Conservation (phyloP, 225 moss, liverwort and hornwort species). For the Polytrichum formosum region DNA sequence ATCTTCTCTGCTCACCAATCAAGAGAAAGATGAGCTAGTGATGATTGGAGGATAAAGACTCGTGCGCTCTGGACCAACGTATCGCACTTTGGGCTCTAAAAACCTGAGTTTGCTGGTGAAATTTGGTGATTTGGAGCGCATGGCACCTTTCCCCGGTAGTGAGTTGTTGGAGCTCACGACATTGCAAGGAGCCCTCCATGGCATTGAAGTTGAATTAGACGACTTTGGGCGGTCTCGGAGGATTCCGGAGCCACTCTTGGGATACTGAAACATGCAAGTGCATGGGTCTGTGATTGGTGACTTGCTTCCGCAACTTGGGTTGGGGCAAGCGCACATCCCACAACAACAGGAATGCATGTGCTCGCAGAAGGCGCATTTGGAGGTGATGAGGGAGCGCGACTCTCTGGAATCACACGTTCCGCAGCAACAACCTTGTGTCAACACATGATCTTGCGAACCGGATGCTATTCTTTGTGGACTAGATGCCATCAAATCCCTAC, state of each 20-base stretch:
- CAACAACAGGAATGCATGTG: conserved; percentile 42
- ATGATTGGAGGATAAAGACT: too few species aligned
- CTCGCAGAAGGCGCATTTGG: conserved; percentile 42
- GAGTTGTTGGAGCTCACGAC: too few species aligned
- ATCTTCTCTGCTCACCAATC: too few species aligned
- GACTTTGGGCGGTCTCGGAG: neutral
- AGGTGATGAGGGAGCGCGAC: neutral
- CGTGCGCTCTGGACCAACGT: conserved; percentile 16
- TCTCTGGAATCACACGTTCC: too few species aligned
- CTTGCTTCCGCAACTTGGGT: conserved; percentile 41
- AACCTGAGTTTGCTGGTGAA: conserved; percentile 14
- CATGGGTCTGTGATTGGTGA: conserved; percentile 28
- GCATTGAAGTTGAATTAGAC: conserved; percentile 27
- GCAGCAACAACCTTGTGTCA: too few species aligned
- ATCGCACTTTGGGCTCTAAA: conserved; percentile 5
- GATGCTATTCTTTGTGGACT: too few species aligned
- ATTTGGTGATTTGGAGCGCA: conserved; percentile 24
- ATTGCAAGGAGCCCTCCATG: conserved; percentile 3
- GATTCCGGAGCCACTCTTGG: neutral
- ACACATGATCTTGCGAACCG: too few species aligned
- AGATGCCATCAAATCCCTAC: conserved; percentile 5
- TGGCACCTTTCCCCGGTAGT: too few species aligned
- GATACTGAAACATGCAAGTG: conserved; percentile 13
- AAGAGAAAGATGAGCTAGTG: too few species aligned
- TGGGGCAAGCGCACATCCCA: conserved; percentile 48